phyloP scores from a whole-genome alignment of 768 basidiomycete species.

The Podaxis sp. region DNA sequence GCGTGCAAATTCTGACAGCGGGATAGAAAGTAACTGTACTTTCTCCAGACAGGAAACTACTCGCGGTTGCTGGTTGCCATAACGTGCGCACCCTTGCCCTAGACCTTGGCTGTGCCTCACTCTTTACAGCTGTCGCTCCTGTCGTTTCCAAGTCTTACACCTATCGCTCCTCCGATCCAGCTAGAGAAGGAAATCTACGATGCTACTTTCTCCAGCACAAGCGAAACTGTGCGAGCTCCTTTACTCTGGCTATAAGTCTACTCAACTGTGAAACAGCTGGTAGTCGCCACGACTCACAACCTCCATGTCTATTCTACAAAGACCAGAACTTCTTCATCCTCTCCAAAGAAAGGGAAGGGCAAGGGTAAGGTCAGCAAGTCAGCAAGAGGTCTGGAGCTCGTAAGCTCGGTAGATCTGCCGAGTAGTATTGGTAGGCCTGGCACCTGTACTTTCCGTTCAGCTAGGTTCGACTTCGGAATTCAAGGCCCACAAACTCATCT shows the following conservation, averaged over 20 bases:
- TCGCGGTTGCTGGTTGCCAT: constrained; percentile 74
- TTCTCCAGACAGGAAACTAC: constrained; percentile 62
- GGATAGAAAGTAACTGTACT: constrained; percentile 83
- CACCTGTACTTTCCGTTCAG: constrained; percentile 61
- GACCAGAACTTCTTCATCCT: constrained; percentile 14
- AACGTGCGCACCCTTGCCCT: constrained; percentile 46
- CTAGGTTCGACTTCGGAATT: constrained; percentile 38
- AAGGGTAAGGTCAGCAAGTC: constrained; percentile 31
- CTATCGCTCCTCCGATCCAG: constrained; percentile 48
- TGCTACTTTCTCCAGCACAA: constrained; percentile 61
- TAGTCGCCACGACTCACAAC: constrained; percentile 63
- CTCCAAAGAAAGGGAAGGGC: constrained; percentile 41
- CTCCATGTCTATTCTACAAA: constrained; percentile 59
- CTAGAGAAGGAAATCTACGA: constrained; percentile 85
- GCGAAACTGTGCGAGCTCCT: constrained; percentile 48
- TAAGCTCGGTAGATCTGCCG: constrained; percentile 58
- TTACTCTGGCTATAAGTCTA: background rate
- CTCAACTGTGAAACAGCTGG: constrained; percentile 43
- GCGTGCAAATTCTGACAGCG: constrained; percentile 17
- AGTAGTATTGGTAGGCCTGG: constrained; percentile 44
- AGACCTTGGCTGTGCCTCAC: constrained; percentile 1
- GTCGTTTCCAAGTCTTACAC: constrained; percentile 56
- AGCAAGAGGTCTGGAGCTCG: constrained; percentile 34
- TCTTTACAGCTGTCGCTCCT: constrained; percentile 61
- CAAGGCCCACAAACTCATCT: background rate